These are phyloP conservation scores for Oldenlandia corymbosa DNA, from an alignment of 257 asterid genomes.

Conservation along the genomic window DNA sequence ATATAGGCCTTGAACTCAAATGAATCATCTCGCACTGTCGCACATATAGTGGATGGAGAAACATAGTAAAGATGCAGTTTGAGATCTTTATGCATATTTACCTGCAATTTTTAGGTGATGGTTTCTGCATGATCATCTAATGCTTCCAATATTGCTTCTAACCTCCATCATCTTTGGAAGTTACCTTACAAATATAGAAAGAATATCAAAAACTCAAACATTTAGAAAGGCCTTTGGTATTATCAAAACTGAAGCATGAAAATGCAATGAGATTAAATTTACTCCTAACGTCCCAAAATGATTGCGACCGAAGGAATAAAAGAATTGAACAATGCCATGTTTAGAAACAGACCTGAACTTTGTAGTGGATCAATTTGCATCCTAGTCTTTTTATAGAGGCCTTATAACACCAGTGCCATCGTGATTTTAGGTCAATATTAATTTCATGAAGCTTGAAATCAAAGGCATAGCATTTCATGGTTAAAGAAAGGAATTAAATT, in stretches of 20 bases:
- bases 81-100: neutral
- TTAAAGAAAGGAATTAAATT: slow-evolving; percentile 8
- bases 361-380: too few relatives aligned
- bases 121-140: neutral
- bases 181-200: neutral
- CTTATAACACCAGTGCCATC: too few relatives aligned
- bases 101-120: neutral
- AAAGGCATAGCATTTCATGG: neutral
- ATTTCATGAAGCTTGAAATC: neutral
- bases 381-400: too few relatives aligned
- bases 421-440: too few relatives aligned
- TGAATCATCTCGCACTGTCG: too few relatives aligned
- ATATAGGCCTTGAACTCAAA: neutral
- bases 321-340: too few relatives aligned
- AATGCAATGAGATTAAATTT: neutral
- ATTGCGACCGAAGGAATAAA: too few relatives aligned
- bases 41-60: neutral
- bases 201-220: neutral
- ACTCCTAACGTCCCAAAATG: too few relatives aligned
- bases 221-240: neutral
- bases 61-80: neutral
- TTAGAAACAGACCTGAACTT: too few relatives aligned
- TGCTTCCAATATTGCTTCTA: neutral
- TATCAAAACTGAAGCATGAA: neutral
- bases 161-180: neutral